A percentile compares a stretch with the other conserved stretches of the same genome.
Evolutionary conservation across 1,139 yeast species (phyloP).

Genomic region (Pichia sp.): DNA sequence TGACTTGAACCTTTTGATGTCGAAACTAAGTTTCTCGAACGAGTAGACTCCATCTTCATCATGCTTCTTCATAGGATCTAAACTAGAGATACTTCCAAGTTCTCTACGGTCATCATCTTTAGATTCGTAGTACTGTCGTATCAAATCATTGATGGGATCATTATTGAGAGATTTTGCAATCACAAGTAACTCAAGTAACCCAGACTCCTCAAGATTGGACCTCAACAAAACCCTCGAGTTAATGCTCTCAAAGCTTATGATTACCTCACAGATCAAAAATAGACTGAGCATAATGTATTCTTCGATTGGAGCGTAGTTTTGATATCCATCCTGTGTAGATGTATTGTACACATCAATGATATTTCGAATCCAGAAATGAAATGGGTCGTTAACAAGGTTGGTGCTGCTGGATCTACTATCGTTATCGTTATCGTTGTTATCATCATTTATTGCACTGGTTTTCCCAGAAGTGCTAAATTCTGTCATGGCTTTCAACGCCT

Average conservation of each 20-base stretch:
- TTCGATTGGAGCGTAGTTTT: conserved; percentile 5
- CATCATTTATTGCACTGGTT: too few species aligned
- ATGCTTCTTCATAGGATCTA: conserved; percentile 5
- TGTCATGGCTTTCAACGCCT: conserved; percentile 3
- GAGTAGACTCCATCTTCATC: too few species aligned
- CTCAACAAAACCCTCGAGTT: conserved; percentile 33
- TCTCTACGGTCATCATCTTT: conserved; percentile 37
- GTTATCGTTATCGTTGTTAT: neutral
- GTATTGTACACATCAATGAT: conserved; percentile 14
- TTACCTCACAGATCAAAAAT: conserved; percentile 37
- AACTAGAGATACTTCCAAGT: neutral
- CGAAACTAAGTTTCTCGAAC: too few species aligned
- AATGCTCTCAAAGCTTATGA: conserved; percentile 32
- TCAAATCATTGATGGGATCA: conserved; percentile 38
- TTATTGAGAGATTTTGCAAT: conserved; percentile 33
- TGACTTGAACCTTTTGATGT: too few species aligned
- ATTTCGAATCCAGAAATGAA: conserved; percentile 14
- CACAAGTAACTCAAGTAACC: conserved; percentile 35
- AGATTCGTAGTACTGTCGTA: conserved; percentile 35
- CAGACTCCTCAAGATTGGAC: conserved; percentile 36
- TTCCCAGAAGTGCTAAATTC: neutral
- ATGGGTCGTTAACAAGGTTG: conserved; percentile 2
- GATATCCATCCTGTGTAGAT: neutral
- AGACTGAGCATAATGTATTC: conserved; percentile 41
- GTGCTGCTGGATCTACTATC: conserved; percentile 25